Conservation (phyloP, 805 yeast species). For the Nakazawaea anatomiae region DNA sequence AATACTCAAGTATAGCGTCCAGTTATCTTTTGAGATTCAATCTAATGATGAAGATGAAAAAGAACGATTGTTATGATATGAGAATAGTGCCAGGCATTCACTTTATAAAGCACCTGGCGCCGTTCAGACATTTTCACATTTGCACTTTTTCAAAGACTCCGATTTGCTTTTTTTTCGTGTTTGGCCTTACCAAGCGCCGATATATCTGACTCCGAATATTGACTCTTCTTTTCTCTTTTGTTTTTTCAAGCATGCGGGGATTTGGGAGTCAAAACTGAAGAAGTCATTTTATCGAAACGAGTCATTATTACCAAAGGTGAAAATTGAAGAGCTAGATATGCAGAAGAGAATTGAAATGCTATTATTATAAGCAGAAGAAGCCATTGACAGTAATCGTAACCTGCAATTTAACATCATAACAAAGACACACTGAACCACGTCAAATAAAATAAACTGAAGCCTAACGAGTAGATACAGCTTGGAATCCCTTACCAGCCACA, state of each 20-base stretch:
- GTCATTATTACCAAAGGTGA: no score
- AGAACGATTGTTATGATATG: no score
- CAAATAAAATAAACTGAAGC: background rate
- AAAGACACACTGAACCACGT: no score
- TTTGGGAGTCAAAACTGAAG: background rate
- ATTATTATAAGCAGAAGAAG: background rate
- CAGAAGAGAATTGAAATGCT: background rate
- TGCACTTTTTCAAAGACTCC: background rate
- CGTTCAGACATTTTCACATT: no score
- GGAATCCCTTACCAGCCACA: slow-evolving; percentile 62
- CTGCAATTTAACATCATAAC: no score
- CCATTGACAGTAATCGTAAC: no score
- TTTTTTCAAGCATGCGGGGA: no score
- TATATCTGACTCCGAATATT: background rate
- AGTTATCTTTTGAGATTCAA: no score
- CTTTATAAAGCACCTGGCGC: background rate
- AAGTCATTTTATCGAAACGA: background rate
- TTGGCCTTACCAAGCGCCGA: background rate
- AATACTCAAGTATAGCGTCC: no score
- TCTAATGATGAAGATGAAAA: no score
- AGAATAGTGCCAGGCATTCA: no score
- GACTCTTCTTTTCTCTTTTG: background rate
- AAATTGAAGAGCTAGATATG: background rate
- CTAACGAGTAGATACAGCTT: slow-evolving; percentile 25
- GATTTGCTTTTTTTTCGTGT: background rate